These are phyloP conservation scores for Phytophthora rubi DNA, from an alignment of 352 stramenopile genomes.

Conservation along the genomic window DNA sequence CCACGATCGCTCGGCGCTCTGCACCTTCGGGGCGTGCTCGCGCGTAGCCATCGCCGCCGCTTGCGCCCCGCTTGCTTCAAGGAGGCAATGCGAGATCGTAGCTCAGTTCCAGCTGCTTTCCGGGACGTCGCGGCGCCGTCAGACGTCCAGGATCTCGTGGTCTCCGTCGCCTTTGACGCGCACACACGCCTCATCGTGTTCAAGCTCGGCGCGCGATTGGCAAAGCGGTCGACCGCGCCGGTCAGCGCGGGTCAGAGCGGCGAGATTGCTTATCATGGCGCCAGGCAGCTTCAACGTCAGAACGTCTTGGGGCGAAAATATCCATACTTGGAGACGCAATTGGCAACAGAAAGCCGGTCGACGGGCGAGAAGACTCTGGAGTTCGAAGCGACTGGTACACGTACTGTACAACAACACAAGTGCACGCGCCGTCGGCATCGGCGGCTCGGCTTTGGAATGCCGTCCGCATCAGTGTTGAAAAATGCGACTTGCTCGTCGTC, in stretches of 20 bases:
- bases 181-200: conserved; percentile 23
- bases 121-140: conserved; percentile 22
- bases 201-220: conserved; percentile 15
- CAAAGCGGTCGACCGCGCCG: conserved; percentile 9
- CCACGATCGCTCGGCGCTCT: conserved; percentile 11
- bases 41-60: conserved; percentile 22
- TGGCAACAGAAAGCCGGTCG: background rate
- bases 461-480: background rate
- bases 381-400: no score
- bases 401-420: background rate
- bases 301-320: background rate
- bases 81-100: background rate
- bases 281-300: conserved; percentile 23
- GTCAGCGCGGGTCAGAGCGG: conserved; percentile 4
- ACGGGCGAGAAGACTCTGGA: background rate
- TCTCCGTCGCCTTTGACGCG: background rate
- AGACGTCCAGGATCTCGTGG: conserved; percentile 30
- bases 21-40: conserved; percentile 5
- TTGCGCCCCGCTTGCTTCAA: conserved; percentile 26
- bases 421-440: background rate
- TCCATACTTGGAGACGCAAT: background rate
- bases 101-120: conserved; percentile 35
- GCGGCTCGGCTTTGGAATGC: background rate
- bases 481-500: background rate
- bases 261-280: conserved; percentile 31